Evolutionary conservation across 2,329 filamentous ascomycete species (phyloP).

Genomic region (Elsinoe necatrix): DNA sequence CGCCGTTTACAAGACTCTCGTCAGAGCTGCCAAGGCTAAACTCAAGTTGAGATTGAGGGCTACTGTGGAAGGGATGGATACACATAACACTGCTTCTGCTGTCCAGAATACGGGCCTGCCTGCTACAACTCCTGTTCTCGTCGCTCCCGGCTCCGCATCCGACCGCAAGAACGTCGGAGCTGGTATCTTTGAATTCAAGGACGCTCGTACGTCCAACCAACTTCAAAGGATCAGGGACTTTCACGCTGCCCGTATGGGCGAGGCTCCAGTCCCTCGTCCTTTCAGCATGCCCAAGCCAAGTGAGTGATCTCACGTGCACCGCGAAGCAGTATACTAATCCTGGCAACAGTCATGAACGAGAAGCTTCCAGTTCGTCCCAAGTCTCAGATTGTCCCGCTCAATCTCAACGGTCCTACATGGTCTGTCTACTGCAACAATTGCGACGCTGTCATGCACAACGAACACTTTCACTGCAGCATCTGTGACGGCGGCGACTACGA

Average conservation of each 20-base stretch:
- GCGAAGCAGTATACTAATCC: slow-evolving; percentile 20
- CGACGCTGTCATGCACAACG: slow-evolving; percentile 64
- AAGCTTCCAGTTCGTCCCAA: background rate
- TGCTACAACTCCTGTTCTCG: slow-evolving; percentile 22
- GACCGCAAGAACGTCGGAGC: slow-evolving; percentile 26
- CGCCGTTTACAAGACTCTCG: slow-evolving; percentile 90
- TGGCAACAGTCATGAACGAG: background rate
- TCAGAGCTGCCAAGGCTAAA: slow-evolving; percentile 95
- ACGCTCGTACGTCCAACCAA: slow-evolving; percentile 25
- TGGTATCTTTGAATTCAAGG: slow-evolving; percentile 33
- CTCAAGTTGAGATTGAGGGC: slow-evolving; percentile 79
- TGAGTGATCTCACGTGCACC: slow-evolving; percentile 1
- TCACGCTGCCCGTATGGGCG: slow-evolving; percentile 22
- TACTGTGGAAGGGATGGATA: slow-evolving; percentile 23
- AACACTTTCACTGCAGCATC: slow-evolving; percentile 89
- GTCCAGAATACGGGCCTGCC: slow-evolving; percentile 19
- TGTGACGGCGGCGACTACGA: slow-evolving; percentile 94
- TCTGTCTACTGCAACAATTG: slow-evolving; percentile 94
- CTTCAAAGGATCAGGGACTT: slow-evolving; percentile 18
- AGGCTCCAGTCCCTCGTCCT: slow-evolving; percentile 35
- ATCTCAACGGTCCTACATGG: slow-evolving; percentile 44
- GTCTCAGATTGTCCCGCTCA: slow-evolving; percentile 21
- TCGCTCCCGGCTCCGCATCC: slow-evolving; percentile 21
- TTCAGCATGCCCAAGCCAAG: slow-evolving; percentile 27
- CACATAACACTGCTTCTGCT: background rate